A percentile compares a stretch with the other conserved stretches of the same genome.
These are phyloP conservation scores for Metschnikowia corniflorae DNA, from an alignment of 805 yeast genomes.

Conservation along the genomic window DNA sequence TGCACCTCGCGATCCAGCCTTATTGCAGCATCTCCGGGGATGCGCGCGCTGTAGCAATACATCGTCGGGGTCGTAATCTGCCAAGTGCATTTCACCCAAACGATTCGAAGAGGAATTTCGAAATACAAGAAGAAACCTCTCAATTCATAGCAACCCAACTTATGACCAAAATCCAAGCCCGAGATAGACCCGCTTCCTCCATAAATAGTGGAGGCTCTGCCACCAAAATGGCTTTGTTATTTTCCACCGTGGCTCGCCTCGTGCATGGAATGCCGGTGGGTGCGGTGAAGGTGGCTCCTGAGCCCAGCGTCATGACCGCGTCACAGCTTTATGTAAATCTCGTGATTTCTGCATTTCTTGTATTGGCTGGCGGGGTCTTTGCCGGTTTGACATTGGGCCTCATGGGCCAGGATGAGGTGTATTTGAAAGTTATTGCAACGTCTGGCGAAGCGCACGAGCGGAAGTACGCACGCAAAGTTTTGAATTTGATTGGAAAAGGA, in stretches of 20 bases:
- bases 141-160: not conserved
- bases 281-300: conserved; percentile 11
- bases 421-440: conserved; percentile 81
- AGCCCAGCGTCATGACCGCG: conserved; percentile 25
- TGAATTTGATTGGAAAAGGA: conserved; percentile 69
- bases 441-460: conserved; percentile 78
- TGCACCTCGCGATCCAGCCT: too few relatives aligned
- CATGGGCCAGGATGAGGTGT: conserved; percentile 98
- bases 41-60: too few relatives aligned
- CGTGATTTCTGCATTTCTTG: conserved; percentile 55
- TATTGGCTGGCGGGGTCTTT: conserved; percentile 81
- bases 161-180: conserved; percentile 22
- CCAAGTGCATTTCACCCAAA: not conserved
- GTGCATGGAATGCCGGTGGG: conserved; percentile 35
- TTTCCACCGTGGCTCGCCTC: conserved; percentile 31
- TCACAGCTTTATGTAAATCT: conserved; percentile 47
- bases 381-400: conserved; percentile 92
- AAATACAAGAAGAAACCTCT: not conserved
- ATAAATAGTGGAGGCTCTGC: conserved; percentile 21
- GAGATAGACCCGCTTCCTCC: conserved; percentile 30
- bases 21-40: too few relatives aligned
- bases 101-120: not conserved
- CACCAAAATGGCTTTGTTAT: conserved; percentile 30
- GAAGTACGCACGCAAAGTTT: conserved; percentile 65
- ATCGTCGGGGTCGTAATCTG: too few relatives aligned